Base-by-base conservation (phyloP, 192 early-diverging fungal genomes). In the Coemansia sp. region DNA sequence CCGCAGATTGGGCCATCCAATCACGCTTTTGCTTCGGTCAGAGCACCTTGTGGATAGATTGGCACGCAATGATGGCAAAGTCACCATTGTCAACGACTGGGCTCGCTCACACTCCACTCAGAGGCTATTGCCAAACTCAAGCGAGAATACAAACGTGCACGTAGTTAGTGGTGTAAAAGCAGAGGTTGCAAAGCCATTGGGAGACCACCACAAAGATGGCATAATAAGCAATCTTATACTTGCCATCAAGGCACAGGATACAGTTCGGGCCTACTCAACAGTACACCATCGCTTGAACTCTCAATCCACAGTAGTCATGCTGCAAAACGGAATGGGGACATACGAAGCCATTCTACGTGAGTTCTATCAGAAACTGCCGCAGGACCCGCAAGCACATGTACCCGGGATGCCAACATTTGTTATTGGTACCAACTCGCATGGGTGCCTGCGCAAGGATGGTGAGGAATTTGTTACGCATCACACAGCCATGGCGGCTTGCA, bases 321-420 rank as follows among this genome's bases (percentile, higher is more conserved):
- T 91, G 64, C 88, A 88, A 51, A 91, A 91, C 51, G 90, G 88
- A 7, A 85, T 88, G 83, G 86, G 87, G 20, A 66, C 85, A 24
- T 75, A 80, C 54, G 84, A 87, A 52, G 83, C 85, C 23, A 74
- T 91, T 30, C 70, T 68, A 59, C 53, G 60, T 22, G 55, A 66
- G 59, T 61, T 71, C 51, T 69, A 71, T 59, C 33, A 66, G 53
- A 53, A 58, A 2, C 31, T 25, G 27, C 67, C 65, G 58, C 33
- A 66, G 56, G 53, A 58, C 6, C 20, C 56, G 27, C 54, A 51
- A 27, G 31, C 11, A 27, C 10, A 11, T 14, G 46, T 19, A 21
- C 24, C 72, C 61, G 27, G 71, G 58, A 75, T 80, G 63, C 82
- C 76, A 5, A 54, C 71, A 8, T 79, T 84, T 67, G 57, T 88